Base-by-base conservation (phyloP, 1,139 yeast genomes). In the Taphrina populina region DNA sequence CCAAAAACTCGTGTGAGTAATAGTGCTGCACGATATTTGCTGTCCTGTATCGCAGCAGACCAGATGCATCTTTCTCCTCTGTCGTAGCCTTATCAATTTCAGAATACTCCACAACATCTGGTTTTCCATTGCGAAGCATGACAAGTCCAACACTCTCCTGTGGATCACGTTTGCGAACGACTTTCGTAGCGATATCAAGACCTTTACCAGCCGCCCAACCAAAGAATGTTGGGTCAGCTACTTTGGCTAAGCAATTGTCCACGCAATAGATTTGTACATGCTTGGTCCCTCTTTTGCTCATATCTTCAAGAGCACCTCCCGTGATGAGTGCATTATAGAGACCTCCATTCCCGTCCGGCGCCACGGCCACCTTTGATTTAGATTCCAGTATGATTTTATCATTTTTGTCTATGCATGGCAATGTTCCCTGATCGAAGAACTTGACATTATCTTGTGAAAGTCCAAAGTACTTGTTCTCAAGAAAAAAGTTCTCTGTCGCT, bases 271-370 rank as follows among this genome's bases (percentile, higher is more conserved):
- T 86, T 72, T 94, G 97, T 61, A 94, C 76, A 68, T 92, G 98
- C 70, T 87, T 81, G 62, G 92, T 81, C 6, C 88, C 88, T 58
- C 82, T 81, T n/a, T 65, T 61, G 24, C 72, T 66, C 67, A 92
- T 79, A 67, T 90, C 96, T 7, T 78, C 78, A 49, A 92, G 67
- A 21, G 90, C 75, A 1, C 81, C 79, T 62, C 83, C 79, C 36
- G 78, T 77, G 63, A 73, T 72, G 40, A 94, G 76, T 1, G 96
- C 97, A 66, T 82, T 83, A 73, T 94, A 94, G 58, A 94, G 75
- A 1, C 99, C 99, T 58, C 99, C 99, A 68, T 94, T 94, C 1
- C 99, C 99, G 69, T 94, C 97, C 1, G 99, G 98, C 10, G 96
- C 87, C 64, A 86, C 86, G 33, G 90, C 83, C 45, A 87, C 77